Evolutionary conservation across 2,329 filamentous ascomycete species (phyloP), one percentile per base, ranked within the genome.

Genomic region (Hymenoscyphus infarciens): DNA sequence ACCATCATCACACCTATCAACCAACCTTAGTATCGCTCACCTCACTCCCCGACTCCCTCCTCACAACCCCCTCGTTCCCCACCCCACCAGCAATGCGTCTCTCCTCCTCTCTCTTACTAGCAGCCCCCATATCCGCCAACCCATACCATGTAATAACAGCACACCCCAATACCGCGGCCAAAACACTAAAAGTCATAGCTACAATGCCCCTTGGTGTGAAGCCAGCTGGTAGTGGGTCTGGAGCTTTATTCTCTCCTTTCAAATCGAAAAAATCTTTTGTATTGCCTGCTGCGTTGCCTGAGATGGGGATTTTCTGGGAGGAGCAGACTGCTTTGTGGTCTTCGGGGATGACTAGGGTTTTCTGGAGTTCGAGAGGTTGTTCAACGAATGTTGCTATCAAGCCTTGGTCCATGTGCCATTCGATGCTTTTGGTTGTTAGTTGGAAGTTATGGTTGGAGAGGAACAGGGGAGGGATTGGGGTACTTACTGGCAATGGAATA

Each of bases 201-300:
- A 73, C 71, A 62, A 74, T 73, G 15, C 72, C 72, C 31, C 66
- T 64, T 10, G 71, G 22, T 1, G 71, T 74, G 53, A 74, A 74
- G 1, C 71, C 71, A 19, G 60, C 67, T 5, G 72, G 72, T 6
- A 73, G 49, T 42, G 70, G 71, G 0, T 62, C 61, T 0, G 68
- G 70, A 29, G 70, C 63, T 33, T 52, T 56, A 59, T 63, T 70
- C 1, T 65, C 76, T 82, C 87, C 88, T 0, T 73, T 76, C 1
- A 92, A 76, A 66, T 95, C 83, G 0, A 90, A 76, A 8, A 85
- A 76, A 67, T 94, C 76, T 0, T 75, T 73, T 0, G 83, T 87
- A 70, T 92, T 92, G 0, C 81, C 91, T 0, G 90, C 91, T 0
- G 91, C 91, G 69, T 95, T 95, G 3, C 91, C 91, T 2, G 71